Evolutionary conservation across 345 rosid genomes (phyloP).

Genomic region (Excoecaria agallocha): DNA sequence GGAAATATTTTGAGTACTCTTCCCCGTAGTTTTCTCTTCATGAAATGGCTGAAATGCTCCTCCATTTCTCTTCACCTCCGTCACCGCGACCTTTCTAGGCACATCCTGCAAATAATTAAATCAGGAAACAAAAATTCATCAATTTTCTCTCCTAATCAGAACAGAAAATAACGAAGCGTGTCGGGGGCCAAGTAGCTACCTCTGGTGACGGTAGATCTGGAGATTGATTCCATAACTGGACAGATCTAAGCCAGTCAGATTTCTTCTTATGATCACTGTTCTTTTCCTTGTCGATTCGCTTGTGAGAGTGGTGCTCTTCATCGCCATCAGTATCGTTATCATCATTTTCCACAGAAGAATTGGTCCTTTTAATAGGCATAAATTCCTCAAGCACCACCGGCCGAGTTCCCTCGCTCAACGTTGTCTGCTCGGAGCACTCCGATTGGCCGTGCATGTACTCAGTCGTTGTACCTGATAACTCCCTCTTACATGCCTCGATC

Average conservation of each 20-base stretch:
- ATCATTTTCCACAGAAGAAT: slow-evolving; percentile 34
- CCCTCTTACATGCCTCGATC: slow-evolving; percentile 71
- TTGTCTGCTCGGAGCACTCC: slow-evolving; percentile 86
- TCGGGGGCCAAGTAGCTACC: slow-evolving; percentile 19
- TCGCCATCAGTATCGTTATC: slow-evolving; percentile 16
- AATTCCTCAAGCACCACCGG: slow-evolving; percentile 73
- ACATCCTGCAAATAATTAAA: slow-evolving; percentile 31
- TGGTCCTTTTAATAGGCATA: slow-evolving; percentile 60
- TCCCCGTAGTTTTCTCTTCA: slow-evolving; percentile 38
- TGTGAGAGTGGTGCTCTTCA: slow-evolving; percentile 37
- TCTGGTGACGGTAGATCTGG: slow-evolving; percentile 51
- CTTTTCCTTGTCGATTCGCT: slow-evolving; percentile 20
- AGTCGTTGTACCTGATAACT: slow-evolving; percentile 55
- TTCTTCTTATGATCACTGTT: slow-evolving; percentile 49
- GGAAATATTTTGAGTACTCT: slow-evolving; percentile 29
- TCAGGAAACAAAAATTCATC: neutral
- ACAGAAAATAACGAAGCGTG: neutral
- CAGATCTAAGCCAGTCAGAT: slow-evolving; percentile 98
- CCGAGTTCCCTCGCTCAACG: slow-evolving; percentile 50
- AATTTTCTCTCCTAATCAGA: slow-evolving; percentile 13
- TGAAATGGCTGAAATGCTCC: slow-evolving; percentile 86
- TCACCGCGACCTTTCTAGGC: slow-evolving; percentile 48
- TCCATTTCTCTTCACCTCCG: slow-evolving; percentile 62
- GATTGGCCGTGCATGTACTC: slow-evolving; percentile 60
- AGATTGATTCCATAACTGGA: slow-evolving; percentile 81